phyloP scores from a whole-genome alignment of 2,329 filamentous ascomycete genomes.

The Colletotrichum endophyticum region DNA sequence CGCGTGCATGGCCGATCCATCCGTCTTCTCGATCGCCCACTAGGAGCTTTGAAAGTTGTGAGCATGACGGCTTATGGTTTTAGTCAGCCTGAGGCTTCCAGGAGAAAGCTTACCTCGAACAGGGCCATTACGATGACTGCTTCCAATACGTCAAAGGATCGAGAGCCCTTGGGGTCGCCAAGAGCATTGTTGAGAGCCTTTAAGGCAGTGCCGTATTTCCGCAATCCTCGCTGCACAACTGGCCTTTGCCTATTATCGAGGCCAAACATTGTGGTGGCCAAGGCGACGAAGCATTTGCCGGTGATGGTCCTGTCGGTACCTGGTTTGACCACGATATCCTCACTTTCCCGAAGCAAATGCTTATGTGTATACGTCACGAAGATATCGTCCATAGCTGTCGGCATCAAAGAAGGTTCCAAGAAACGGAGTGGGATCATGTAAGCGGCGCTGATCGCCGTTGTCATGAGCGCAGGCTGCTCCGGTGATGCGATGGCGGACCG shows the following conservation, averaged over 20 bases:
- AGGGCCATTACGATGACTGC: not conserved
- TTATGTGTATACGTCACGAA: not conserved
- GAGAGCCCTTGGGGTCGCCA: not conserved
- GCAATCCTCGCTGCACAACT: not conserved
- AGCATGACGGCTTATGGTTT: not conserved
- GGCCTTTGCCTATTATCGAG: not conserved
- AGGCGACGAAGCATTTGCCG: not conserved
- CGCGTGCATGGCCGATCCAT: not conserved
- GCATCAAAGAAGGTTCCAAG: not conserved
- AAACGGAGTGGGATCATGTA: not conserved
- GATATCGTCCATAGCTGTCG: not conserved
- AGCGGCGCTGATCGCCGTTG: not conserved
- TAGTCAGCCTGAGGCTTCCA: not conserved
- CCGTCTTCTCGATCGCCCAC: not conserved
- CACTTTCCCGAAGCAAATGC: not conserved
- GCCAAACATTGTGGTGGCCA: not conserved
- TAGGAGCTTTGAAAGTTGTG: not conserved
- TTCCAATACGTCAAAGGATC: not conserved
- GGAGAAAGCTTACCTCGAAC: not conserved
- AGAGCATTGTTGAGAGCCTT: not conserved
- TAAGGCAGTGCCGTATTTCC: not conserved
- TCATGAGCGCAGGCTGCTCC: not conserved
- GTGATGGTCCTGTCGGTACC: not conserved
- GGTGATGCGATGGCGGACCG: not conserved
- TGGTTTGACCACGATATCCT: not conserved